phyloP scores from a whole-genome alignment of 306 rosid genomes.

The Vigna radiata region DNA sequence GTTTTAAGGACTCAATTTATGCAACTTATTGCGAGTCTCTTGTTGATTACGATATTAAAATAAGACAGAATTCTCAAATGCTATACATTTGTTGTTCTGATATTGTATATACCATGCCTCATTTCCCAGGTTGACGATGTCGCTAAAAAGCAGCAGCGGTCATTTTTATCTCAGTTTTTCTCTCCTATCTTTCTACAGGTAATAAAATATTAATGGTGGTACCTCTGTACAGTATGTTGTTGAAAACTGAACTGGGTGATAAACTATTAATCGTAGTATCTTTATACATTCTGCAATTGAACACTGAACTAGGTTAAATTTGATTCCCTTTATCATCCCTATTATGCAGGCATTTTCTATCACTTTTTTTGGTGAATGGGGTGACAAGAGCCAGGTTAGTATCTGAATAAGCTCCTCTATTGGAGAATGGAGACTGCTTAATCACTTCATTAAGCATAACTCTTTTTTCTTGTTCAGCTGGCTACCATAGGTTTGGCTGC shows the following conservation, averaged over 20 bases:
- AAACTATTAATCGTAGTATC: not conserved
- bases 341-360: slow-evolving; percentile 86
- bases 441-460: slow-evolving; percentile 28
- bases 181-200: slow-evolving; percentile 79
- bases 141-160: slow-evolving; percentile 60
- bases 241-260: slow-evolving; percentile 53
- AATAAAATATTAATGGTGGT: slow-evolving; percentile 12
- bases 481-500: slow-evolving; percentile 98
- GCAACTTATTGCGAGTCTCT: slow-evolving; percentile 24
- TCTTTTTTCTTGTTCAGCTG: slow-evolving; percentile 61
- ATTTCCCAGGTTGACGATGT: slow-evolving; percentile 71
- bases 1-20: not conserved
- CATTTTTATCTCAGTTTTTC: slow-evolving; percentile 71
- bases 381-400: slow-evolving; percentile 96
- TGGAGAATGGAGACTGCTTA: slow-evolving; percentile 28
- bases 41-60: slow-evolving; percentile 27
- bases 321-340: slow-evolving; percentile 40
- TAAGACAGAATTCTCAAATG: slow-evolving; percentile 9
- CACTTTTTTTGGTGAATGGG: slow-evolving; percentile 99
- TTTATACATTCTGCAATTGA: slow-evolving; percentile 16
- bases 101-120: slow-evolving; percentile 6
- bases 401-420: slow-evolving; percentile 28
- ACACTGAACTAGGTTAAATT: slow-evolving; percentile 25
- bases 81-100: slow-evolving; percentile 27
- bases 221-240: slow-evolving; percentile 24